Percentiles rank a stretch among this genome's conserved stretches.
Evolutionary conservation across 2,329 filamentous ascomycete genomes (phyloP).

Genomic region (Colletotrichum paranaense): DNA sequence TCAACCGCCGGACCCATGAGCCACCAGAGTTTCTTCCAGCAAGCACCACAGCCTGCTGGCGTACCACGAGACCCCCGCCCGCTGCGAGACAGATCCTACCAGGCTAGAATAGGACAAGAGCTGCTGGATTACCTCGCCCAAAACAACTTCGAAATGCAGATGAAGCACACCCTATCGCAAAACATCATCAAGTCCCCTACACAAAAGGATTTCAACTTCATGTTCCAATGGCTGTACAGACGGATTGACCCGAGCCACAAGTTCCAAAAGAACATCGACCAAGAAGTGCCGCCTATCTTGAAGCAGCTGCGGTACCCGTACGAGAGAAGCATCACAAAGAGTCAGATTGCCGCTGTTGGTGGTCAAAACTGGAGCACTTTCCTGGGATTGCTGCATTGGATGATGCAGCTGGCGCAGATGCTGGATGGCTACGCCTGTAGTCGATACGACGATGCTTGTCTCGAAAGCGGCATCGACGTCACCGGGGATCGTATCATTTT

Average conservation of each 20-base stretch:
- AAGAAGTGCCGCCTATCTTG: conserved; percentile 91
- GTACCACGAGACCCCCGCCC: conserved; percentile 89
- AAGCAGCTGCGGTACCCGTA: conserved; percentile 96
- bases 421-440: conserved; percentile 84
- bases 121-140: conserved; percentile 91
- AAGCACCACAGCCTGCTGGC: conserved; percentile 82
- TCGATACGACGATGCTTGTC: conserved; percentile 89
- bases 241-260: conserved; percentile 94
- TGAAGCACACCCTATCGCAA: conserved; percentile 91
- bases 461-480: conserved; percentile 89
- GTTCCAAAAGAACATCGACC: conserved; percentile 94
- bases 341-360: conserved; percentile 92
- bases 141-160: conserved; percentile 97
- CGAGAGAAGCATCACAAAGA: conserved; percentile 95
- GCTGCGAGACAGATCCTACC: conserved; percentile 82
- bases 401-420: conserved; percentile 98
- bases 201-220: conserved; percentile 97
- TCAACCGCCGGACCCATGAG: conserved; percentile 75
- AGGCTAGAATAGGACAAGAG: conserved; percentile 87
- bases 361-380: conserved; percentile 98
- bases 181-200: conserved; percentile 95
- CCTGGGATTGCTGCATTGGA: conserved; percentile 94
- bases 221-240: conserved; percentile 98
- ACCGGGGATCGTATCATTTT: conserved; percentile 93
- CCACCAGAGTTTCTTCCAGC: conserved; percentile 95